These are phyloP conservation scores for Lactarius pseudohatsudake DNA, from an alignment of 768 basidiomycete genomes.

Conservation along the genomic window DNA sequence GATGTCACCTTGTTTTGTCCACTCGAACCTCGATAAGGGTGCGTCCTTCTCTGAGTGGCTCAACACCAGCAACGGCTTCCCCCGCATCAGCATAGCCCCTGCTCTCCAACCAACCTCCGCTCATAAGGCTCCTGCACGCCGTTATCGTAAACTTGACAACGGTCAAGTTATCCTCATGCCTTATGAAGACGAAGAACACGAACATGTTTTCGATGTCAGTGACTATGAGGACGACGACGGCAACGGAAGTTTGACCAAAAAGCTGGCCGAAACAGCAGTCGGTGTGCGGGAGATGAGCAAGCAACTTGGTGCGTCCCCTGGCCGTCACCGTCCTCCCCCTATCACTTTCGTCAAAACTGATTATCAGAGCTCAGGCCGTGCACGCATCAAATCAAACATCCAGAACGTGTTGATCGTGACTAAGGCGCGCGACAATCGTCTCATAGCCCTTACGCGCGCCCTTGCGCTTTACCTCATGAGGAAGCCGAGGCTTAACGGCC, in stretches of 20 bases:
- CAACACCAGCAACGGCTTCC: slow-evolving; percentile 29
- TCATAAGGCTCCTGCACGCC: slow-evolving; percentile 29
- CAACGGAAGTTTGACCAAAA: slow-evolving; percentile 82
- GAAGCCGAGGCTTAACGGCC: slow-evolving; percentile 64
- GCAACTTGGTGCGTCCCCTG: slow-evolving; percentile 71
- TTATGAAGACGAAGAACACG: slow-evolving; percentile 28
- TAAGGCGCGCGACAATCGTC: slow-evolving; percentile 94
- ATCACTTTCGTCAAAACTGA: not conserved
- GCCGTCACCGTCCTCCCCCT: not conserved
- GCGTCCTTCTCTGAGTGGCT: slow-evolving; percentile 79
- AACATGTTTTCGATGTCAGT: slow-evolving; percentile 35
- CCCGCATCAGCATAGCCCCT: slow-evolving; percentile 51
- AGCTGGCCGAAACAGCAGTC: slow-evolving; percentile 94
- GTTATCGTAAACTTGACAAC: slow-evolving; percentile 31
- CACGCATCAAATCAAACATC: slow-evolving; percentile 86
- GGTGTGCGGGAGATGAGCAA: slow-evolving; percentile 99
- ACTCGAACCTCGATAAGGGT: slow-evolving; percentile 85
- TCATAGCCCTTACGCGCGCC: slow-evolving; percentile 93
- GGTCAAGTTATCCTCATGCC: slow-evolving; percentile 29
- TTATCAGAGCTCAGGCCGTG: slow-evolving; percentile 61
- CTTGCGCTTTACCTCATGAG: slow-evolving; percentile 95
- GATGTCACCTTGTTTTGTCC: slow-evolving; percentile 88
- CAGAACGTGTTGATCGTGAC: slow-evolving; percentile 95
- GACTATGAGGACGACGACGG: slow-evolving; percentile 65
- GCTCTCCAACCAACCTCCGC: slow-evolving; percentile 40